These are phyloP conservation scores for Phaeosphaeria sp. DNA, from an alignment of 2,329 filamentous ascomycete genomes.

Conservation along the genomic window DNA sequence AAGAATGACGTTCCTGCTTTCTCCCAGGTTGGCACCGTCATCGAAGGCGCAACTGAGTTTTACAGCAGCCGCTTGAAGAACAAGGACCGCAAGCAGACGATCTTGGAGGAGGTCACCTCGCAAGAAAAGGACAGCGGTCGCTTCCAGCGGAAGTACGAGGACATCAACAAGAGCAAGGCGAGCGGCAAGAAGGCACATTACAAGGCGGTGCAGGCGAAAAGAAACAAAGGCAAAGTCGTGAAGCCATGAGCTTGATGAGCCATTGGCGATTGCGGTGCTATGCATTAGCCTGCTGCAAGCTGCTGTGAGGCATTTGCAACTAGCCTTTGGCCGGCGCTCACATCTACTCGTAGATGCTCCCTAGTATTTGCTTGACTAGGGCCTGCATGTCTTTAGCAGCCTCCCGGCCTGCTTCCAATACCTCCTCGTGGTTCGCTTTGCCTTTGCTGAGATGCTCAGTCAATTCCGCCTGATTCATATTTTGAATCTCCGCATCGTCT, in stretches of 20 bases:
- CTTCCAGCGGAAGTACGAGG: slow-evolving; percentile 86
- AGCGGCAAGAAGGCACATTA: slow-evolving; percentile 92
- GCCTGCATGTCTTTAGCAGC: slow-evolving; percentile 69
- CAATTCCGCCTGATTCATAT: slow-evolving; percentile 58
- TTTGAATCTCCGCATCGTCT: slow-evolving; percentile 61
- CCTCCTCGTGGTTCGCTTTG: slow-evolving; percentile 69
- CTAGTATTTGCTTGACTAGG: slow-evolving; percentile 55
- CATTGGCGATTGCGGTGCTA: not conserved
- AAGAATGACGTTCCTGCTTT: slow-evolving; percentile 78
- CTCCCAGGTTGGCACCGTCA: slow-evolving; percentile 85
- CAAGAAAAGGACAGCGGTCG: slow-evolving; percentile 69
- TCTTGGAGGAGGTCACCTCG: slow-evolving; percentile 83
- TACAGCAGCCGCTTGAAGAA: slow-evolving; percentile 81
- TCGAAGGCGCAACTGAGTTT: slow-evolving; percentile 88
- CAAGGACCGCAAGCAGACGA: slow-evolving; percentile 84
- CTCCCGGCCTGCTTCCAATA: slow-evolving; percentile 65
- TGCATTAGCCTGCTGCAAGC: not conserved
- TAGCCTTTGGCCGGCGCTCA: not conserved
- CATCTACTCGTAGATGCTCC: slow-evolving; percentile 43
- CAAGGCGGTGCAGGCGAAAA: slow-evolving; percentile 73
- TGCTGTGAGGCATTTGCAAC: not conserved
- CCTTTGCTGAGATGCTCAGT: slow-evolving; percentile 63
- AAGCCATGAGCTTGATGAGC: slow-evolving; percentile 38
- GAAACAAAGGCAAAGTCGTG: slow-evolving; percentile 49
- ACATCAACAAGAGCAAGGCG: slow-evolving; percentile 80